Percentiles rank a stretch among this genome's conserved stretches.
Evolutionary conservation across 805 yeast genomes (phyloP).

Genomic region (Candida khao-thaluensis): DNA sequence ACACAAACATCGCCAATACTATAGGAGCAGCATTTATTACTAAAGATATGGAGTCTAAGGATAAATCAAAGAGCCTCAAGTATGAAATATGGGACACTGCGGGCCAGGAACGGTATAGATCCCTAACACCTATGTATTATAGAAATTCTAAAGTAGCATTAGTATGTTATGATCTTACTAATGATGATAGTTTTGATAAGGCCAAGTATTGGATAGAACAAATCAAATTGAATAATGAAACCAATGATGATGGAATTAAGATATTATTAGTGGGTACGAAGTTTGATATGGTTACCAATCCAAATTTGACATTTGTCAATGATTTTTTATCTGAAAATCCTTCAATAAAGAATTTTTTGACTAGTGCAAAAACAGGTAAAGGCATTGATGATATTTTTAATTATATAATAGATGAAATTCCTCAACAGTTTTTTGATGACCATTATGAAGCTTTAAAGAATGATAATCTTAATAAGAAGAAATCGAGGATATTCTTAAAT

Average conservation of each 20-base stretch:
- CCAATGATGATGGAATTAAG: slow-evolving; percentile 22
- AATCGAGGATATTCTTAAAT: slow-evolving; percentile 11
- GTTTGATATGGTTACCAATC: slow-evolving; percentile 51
- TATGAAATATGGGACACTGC: slow-evolving; percentile 88
- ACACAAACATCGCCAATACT: slow-evolving; percentile 80
- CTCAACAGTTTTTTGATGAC: slow-evolving; percentile 29
- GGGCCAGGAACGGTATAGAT: slow-evolving; percentile 77
- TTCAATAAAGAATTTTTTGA: slow-evolving; percentile 29
- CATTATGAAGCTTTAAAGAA: slow-evolving; percentile 8
- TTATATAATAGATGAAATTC: slow-evolving; percentile 28
- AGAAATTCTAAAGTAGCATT: slow-evolving; percentile 71
- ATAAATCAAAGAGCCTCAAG: slow-evolving; percentile 43
- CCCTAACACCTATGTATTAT: slow-evolving; percentile 81
- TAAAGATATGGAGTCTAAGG: slow-evolving; percentile 46
- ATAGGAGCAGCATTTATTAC: slow-evolving; percentile 99
- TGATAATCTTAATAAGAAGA: slow-evolving; percentile 7
- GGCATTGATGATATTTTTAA: slow-evolving; percentile 48
- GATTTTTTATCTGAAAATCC: slow-evolving; percentile 19
- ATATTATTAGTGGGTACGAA: slow-evolving; percentile 79
- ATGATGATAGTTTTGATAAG: slow-evolving; percentile 49
- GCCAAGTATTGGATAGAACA: slow-evolving; percentile 93
- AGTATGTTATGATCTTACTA: slow-evolving; percentile 82
- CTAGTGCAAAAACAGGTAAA: slow-evolving; percentile 72
- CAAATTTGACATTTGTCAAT: slow-evolving; percentile 8
- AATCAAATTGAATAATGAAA: slow-evolving; percentile 35